A percentile compares a stretch with the other conserved stretches of the same genome.
Evolutionary conservation across 768 basidiomycete species (phyloP).

Genomic region (Amanita jacksonii): DNA sequence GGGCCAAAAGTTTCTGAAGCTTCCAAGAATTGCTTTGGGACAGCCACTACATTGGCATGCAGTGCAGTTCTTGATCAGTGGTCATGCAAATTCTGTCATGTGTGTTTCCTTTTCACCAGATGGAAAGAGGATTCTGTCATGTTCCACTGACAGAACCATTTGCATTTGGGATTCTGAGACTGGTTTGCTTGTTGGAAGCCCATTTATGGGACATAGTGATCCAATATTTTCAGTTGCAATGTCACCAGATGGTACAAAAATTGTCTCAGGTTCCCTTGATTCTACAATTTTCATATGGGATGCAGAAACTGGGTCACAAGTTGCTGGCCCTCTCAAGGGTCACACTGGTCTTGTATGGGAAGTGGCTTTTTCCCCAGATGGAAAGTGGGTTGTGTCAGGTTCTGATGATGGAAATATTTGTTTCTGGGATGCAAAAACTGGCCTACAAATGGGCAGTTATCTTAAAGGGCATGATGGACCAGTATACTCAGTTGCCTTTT

Average conservation of each 20-base stretch:
- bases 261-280: constrained; percentile 3
- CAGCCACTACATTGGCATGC: neutral
- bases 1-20: no score
- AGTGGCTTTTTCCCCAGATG: constrained; percentile 1
- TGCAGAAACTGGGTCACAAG: neutral
- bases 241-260: neutral
- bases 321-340: neutral
- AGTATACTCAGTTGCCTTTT: constrained; percentile 4
- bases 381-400: neutral
- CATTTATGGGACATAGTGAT: neutral
- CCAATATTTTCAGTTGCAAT: neutral
- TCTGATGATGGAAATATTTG: neutral
- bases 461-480: neutral
- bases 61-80: no score
- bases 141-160: neutral
- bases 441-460: neutral
- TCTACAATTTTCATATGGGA: neutral
- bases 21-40: neutral
- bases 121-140: neutral
- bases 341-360: constrained; percentile 5
- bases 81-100: no score
- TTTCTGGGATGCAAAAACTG: neutral
- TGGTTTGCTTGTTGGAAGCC: neutral
- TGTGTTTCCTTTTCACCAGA: neutral
- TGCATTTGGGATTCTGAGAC: constrained; percentile 2